Evolutionary conservation across 345 rosid genomes (phyloP), one percentile per base, ranked within the genome.

Genomic region (Gossypium rotundifolium): DNA sequence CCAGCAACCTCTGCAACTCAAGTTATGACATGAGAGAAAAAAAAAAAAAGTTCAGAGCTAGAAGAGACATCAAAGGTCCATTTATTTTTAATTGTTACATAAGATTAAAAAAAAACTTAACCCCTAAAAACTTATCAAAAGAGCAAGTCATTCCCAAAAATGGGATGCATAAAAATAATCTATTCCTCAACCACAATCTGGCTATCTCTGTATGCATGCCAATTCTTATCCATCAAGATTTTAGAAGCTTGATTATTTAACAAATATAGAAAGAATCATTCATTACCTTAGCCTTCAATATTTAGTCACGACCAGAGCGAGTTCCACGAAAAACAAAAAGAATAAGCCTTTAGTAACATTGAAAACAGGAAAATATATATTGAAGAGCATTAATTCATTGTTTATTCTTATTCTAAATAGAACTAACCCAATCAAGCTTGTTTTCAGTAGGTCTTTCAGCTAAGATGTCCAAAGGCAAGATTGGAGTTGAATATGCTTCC

Each of bases 401-500:
- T 13, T 58, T 11, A 40, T 49, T 20, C 53, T 65, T 16, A 13
- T 44, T 49, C 10, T 23, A 55, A 55, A 40, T 9, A 58, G 11
- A 77, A 83, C 86, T 71, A 84, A 90, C 98, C 95, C 81, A 76
- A 40, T 85, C 93, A 68, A 93, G 54, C 74, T 80, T 83, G 74
- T 91, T 82, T 78, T 83, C 93, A 17, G 92, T 91, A 75, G 88
- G 85, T 83, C 85, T 88, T 45, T 91, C 98, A 1, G 98, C 96
- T 59, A 91, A 98, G 73, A 96, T 72, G 76, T 96, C 97, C 9
- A 93, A 82, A 62, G 99, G 96, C 77, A 88, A 76, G 9, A 93
- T 78, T 12, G 98, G 96, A 69, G 91, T 93, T 73, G 99, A 89
- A 79, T 86, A 89, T 2, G 97, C 96, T 79, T 84, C 86, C 98